Evolutionary conservation across 1,284 basidiomycete species (phyloP).

Genomic region (Cryptococcus sp.): DNA sequence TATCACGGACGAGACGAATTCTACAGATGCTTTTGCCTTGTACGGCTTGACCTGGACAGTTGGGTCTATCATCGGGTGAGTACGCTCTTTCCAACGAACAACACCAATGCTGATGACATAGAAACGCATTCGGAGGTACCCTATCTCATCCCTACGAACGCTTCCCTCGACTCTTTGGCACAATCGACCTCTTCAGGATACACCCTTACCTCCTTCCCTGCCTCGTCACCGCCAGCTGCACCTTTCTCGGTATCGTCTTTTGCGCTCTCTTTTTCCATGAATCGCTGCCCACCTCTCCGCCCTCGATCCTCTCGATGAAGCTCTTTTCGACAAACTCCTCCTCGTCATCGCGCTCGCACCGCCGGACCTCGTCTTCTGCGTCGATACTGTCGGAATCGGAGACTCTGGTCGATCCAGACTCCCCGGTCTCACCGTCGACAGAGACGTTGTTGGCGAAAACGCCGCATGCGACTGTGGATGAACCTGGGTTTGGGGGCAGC

Average conservation of each 20-base stretch:
- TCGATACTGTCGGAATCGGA: constrained; percentile 15
- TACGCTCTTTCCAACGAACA: neutral
- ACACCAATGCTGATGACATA: constrained; percentile 7
- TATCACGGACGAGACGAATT: constrained; percentile 44
- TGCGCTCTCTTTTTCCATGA: constrained; percentile 42
- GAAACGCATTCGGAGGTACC: constrained; percentile 39
- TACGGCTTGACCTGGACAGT: constrained; percentile 46
- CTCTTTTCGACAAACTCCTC: constrained; percentile 5
- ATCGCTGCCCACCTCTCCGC: constrained; percentile 19
- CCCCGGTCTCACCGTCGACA: constrained; percentile 3
- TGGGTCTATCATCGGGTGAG: constrained; percentile 38
- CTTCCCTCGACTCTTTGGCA: too few relatives aligned
- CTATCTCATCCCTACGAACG: constrained; percentile 47
- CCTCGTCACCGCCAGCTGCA: constrained; percentile 42
- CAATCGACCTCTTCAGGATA: too few relatives aligned
- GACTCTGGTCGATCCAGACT: constrained; percentile 16
- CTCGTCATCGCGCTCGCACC: constrained; percentile 3
- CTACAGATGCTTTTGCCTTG: constrained; percentile 44
- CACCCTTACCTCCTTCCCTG: constrained; percentile 43
- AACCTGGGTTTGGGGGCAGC: neutral
- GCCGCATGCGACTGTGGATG: constrained; percentile 5
- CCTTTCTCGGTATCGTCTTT: constrained; percentile 46
- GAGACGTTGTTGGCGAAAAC: constrained; percentile 13
- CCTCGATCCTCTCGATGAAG: constrained; percentile 4
- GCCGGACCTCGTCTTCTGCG: constrained; percentile 4